A percentile compares a stretch with the other conserved stretches of the same genome.
Evolutionary conservation across 441 rosid genomes (phyloP).

Genomic region (Adansonia rubrostipa): DNA sequence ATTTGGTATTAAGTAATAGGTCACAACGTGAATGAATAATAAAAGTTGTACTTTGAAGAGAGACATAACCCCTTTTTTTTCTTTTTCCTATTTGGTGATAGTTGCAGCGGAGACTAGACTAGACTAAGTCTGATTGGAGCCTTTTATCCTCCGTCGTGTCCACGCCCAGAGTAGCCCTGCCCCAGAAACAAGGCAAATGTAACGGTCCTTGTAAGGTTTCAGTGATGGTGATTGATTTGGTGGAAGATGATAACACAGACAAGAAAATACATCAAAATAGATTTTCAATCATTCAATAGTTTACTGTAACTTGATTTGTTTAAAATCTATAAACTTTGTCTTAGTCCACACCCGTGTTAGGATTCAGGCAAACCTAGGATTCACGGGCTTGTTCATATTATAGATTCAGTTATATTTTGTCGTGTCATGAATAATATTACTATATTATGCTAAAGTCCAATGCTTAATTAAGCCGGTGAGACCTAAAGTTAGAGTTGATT

Average conservation of each 20-base stretch:
- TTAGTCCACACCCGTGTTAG: not conserved
- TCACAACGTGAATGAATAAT: too few relatives aligned
- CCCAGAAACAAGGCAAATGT: not conserved
- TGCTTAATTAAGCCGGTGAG: too few relatives aligned
- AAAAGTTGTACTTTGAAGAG: too few relatives aligned
- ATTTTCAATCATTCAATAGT: not conserved
- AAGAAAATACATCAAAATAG: not conserved
- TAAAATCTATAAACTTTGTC: not conserved
- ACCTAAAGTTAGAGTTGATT: too few relatives aligned
- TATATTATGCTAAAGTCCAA: too few relatives aligned
- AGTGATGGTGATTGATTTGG: not conserved
- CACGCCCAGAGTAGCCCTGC: not conserved
- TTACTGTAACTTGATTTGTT: not conserved
- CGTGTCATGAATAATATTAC: too few relatives aligned
- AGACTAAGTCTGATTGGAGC: not conserved
- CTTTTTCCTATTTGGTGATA: not conserved
- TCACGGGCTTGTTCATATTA: not conserved
- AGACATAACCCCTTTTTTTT: too few relatives aligned
- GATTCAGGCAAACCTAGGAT: not conserved
- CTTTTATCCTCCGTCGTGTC: not conserved
- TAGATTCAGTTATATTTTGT: too few relatives aligned
- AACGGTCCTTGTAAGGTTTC: not conserved
- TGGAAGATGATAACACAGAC: not conserved
- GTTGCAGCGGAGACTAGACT: not conserved
- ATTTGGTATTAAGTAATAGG: too few relatives aligned